Conservation (phyloP, 1,284 basidiomycete genomes). For the Sporisorium scitamineum region DNA sequence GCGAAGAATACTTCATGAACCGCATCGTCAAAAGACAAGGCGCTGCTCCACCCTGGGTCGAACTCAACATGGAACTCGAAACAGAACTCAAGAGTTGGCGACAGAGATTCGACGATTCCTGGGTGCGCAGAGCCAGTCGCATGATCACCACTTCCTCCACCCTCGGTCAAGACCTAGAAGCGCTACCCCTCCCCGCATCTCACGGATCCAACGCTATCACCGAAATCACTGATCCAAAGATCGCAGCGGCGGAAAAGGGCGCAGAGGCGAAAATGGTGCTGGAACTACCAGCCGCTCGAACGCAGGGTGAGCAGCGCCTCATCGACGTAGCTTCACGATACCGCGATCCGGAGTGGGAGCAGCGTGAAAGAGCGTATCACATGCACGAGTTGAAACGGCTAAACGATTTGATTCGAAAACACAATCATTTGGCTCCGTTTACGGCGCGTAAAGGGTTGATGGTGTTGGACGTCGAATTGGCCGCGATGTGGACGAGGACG, state of each 20-base stretch:
- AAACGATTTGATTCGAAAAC: conserved; percentile 54
- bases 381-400: conserved; percentile 43
- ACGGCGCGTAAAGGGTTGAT: conserved; percentile 55
- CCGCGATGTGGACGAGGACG: conserved; percentile 20
- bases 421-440: conserved; percentile 60
- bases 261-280: not conserved
- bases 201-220: not conserved
- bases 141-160: conserved; percentile 70
- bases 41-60: conserved; percentile 90
- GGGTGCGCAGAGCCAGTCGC: conserved; percentile 77
- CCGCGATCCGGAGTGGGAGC: conserved; percentile 81
- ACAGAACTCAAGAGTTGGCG: conserved; percentile 76
- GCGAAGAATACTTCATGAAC: conserved; percentile 77
- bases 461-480: conserved; percentile 37
- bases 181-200: conserved; percentile 13
- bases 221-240: not conserved
- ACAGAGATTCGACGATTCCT: conserved; percentile 74
- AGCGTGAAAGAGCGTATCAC: conserved; percentile 73
- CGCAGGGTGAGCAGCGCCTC: conserved; percentile 10
- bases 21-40: conserved; percentile 86
- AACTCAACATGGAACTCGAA: conserved; percentile 80
- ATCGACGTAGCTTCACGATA: conserved; percentile 71
- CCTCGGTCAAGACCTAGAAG: conserved; percentile 72
- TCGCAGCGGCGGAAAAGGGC: not conserved
- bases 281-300: conserved; percentile 6